Evolutionary conservation across 768 basidiomycete genomes (phyloP).

Genomic region (Cystofilobasidium ferigula): DNA sequence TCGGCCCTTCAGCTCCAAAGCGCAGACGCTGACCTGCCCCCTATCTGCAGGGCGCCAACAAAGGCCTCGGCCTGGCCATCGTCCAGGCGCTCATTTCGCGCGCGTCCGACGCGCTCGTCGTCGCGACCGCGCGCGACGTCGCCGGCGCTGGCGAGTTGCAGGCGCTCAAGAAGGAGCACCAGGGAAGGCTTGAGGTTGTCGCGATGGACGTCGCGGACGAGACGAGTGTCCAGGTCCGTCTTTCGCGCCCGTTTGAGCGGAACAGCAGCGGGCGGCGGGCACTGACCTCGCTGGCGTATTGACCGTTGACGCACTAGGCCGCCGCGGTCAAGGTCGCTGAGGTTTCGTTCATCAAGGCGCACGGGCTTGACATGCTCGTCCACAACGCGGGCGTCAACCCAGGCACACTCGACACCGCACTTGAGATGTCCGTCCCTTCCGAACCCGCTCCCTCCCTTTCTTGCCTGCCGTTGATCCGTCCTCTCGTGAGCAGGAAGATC

Average conservation of each 20-base stretch:
- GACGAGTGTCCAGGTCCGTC: neutral
- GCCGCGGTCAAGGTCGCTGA: neutral
- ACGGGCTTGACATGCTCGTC: neutral
- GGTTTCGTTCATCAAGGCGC: neutral
- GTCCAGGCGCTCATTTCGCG: neutral
- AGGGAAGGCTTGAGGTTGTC: neutral
- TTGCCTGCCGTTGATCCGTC: no score
- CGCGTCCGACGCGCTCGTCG: neutral
- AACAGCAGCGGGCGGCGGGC: no score
- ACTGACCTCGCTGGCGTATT: no score
- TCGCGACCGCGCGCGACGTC: neutral
- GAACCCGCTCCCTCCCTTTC: neutral
- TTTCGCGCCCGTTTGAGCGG: no score
- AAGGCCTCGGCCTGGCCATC: neutral
- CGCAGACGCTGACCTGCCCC: no score
- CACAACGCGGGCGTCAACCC: neutral
- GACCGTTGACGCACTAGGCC: no score
- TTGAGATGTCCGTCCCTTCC: neutral
- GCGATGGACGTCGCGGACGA: neutral
- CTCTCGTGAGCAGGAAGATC: neutral
- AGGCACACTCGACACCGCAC: neutral
- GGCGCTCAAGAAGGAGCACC: neutral
- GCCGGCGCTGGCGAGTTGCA: neutral
- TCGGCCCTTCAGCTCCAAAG: no score
- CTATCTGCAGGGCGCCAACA: neutral